These are phyloP conservation scores for Trichoderma brevicompactum DNA, from an alignment of 2,329 filamentous ascomycete genomes.

Conservation along the genomic window DNA sequence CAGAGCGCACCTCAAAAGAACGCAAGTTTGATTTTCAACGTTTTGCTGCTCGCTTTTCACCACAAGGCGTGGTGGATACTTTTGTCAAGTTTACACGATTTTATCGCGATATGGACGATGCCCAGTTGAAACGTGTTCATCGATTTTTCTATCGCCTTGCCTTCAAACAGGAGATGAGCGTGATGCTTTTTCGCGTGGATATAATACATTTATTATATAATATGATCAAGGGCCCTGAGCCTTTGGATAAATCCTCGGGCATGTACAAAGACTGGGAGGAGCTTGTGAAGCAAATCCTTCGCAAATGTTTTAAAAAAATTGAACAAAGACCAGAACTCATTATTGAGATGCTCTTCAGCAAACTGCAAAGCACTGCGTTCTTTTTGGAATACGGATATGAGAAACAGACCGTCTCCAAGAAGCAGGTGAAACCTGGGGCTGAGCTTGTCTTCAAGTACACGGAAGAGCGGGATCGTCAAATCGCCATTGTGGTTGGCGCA, in stretches of 20 bases:
- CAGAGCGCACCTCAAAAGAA: conserved; percentile 74
- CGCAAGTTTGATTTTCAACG: conserved; percentile 92
- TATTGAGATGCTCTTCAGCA: conserved; percentile 93
- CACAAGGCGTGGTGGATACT: conserved; percentile 84
- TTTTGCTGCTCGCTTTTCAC: conserved; percentile 79
- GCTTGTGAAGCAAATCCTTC: conserved; percentile 80
- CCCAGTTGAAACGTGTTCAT: conserved; percentile 88
- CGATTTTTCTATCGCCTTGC: conserved; percentile 92
- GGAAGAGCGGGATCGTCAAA: conserved; percentile 69
- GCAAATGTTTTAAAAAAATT: conserved; percentile 80
- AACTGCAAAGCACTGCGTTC: conserved; percentile 79
- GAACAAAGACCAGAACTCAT: conserved; percentile 83
- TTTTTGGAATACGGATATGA: conserved; percentile 92
- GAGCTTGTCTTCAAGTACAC: conserved; percentile 81
- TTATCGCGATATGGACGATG: conserved; percentile 77
- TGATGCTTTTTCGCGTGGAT: conserved; percentile 88
- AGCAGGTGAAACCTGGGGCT: conserved; percentile 70
- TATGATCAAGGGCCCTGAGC: conserved; percentile 87
- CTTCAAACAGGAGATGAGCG: conserved; percentile 90
- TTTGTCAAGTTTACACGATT: conserved; percentile 80
- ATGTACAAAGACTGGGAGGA: conserved; percentile 90
- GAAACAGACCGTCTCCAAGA: conserved; percentile 70
- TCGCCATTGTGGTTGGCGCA: conserved; percentile 78
- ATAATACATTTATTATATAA: conserved; percentile 86
- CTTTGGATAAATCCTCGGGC: conserved; percentile 68